A percentile compares a stretch with the other conserved stretches of the same genome.
Conservation (phyloP, 352 stramenopile genomes). For the Thalassiosira ordinaria region DNA sequence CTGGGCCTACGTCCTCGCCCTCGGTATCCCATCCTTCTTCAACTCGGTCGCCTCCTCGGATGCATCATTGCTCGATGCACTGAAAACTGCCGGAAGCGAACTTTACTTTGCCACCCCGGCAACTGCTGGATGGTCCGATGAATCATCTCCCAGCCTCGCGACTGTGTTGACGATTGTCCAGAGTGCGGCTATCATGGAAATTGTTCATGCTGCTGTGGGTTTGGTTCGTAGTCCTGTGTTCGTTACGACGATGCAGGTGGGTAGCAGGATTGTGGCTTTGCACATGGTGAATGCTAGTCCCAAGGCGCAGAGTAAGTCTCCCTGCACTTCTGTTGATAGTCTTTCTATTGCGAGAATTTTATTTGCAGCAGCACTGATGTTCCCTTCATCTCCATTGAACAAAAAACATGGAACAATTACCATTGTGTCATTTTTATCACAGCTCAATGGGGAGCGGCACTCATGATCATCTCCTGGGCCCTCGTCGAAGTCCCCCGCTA, state of each 20-base stretch:
- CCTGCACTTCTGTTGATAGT: too few relatives aligned
- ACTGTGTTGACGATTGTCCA: constrained; percentile 88
- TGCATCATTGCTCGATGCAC: constrained; percentile 26
- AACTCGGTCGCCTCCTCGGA: constrained; percentile 11
- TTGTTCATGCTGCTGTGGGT: constrained; percentile 93
- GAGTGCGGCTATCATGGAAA: constrained; percentile 93
- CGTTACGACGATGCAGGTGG: constrained; percentile 88
- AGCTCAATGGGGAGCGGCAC: constrained; percentile 77
- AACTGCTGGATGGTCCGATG: constrained; percentile 22
- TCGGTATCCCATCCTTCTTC: constrained; percentile 46
- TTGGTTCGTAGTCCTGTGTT: constrained; percentile 94
- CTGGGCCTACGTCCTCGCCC: constrained; percentile 79
- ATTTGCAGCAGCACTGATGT: not conserved
- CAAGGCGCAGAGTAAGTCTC: constrained; percentile 70
- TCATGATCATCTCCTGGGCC: constrained; percentile 86
- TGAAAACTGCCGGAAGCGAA: constrained; percentile 19
- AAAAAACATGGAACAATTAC: too few relatives aligned
- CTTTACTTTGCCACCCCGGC: constrained; percentile 32
- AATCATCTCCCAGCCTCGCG: constrained; percentile 27
- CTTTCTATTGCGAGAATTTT: not conserved
- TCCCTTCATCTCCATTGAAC: not conserved
- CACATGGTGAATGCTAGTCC: constrained; percentile 88
- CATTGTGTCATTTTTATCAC: constrained; percentile 1
- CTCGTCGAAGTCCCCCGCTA: constrained; percentile 93
- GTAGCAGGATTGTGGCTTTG: constrained; percentile 91